Evolutionary conservation across 768 basidiomycete species (phyloP).

Genomic region (Mycena pura): DNA sequence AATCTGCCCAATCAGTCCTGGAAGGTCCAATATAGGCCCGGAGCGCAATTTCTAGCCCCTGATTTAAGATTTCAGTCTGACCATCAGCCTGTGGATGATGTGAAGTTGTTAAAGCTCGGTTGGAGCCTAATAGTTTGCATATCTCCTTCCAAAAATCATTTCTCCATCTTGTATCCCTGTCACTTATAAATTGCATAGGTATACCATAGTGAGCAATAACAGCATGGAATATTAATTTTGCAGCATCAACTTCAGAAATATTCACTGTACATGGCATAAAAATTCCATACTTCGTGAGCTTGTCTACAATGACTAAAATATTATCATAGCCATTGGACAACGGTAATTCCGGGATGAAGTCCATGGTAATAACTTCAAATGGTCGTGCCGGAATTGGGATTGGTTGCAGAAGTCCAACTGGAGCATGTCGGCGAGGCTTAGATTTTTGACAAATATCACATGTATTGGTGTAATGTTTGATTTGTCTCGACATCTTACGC

Average conservation of each 20-base stretch:
- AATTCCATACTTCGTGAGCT: too few species aligned
- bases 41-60: constrained; percentile 37
- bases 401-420: constrained; percentile 40
- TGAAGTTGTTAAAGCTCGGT: constrained; percentile 31
- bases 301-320: too few species aligned
- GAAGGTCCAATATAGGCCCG: constrained; percentile 35
- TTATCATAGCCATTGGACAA: too few species aligned
- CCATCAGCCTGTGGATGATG: constrained; percentile 45
- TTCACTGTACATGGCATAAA: constrained; percentile 35
- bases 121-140: constrained; percentile 34
- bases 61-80: constrained; percentile 44
- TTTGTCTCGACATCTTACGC: constrained; percentile 36
- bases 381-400: constrained; percentile 40
- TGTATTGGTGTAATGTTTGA: constrained; percentile 28
- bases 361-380: too few species aligned
- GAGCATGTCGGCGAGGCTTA: constrained; percentile 34
- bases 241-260: constrained; percentile 32
- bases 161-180: constrained; percentile 35
- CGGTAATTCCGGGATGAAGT: too few species aligned
- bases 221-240: too few species aligned
- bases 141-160: constrained; percentile 37
- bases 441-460: constrained; percentile 40
- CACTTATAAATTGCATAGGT: constrained; percentile 36
- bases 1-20: constrained; percentile 34
- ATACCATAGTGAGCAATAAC: constrained; percentile 2